Evolutionary conservation across 139 green algal species (phyloP).

Genomic region (Coccomyxa sp.): DNA sequence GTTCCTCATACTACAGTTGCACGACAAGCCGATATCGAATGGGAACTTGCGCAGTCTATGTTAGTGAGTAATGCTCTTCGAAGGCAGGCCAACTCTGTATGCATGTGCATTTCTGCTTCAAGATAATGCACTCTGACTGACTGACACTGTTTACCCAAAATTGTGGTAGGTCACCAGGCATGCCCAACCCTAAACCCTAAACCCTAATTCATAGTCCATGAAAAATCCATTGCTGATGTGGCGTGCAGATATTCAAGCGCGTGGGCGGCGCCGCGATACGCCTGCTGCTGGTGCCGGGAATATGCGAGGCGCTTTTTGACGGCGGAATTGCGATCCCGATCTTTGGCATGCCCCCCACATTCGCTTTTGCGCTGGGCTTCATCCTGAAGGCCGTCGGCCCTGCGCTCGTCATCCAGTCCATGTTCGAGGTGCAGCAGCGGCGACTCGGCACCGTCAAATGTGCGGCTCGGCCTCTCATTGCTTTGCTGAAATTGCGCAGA

Average conservation of each 20-base stretch:
- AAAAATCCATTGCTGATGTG: too few relatives aligned
- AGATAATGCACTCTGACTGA: too few relatives aligned
- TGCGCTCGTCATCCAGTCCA: conserved; percentile 76
- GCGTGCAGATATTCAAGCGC: conserved; percentile 31
- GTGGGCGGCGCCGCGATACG: conserved; percentile 29
- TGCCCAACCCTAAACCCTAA: too few relatives aligned
- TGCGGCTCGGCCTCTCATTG: conserved; percentile 6
- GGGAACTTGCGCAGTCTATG: background rate
- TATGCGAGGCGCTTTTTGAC: conserved; percentile 63
- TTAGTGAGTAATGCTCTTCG: background rate
- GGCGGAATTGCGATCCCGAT: conserved; percentile 49
- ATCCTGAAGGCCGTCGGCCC: conserved; percentile 84
- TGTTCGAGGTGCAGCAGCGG: conserved; percentile 79
- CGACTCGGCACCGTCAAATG: conserved; percentile 62
- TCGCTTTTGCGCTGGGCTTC: conserved; percentile 68
- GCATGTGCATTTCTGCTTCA: too few relatives aligned
- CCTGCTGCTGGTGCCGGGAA: conserved; percentile 52
- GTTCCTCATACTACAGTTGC: background rate
- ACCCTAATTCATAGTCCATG: too few relatives aligned
- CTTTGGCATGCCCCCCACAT: conserved; percentile 46
- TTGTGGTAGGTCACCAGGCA: too few relatives aligned
- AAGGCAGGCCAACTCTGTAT: background rate
- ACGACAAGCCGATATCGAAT: background rate
- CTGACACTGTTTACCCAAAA: too few relatives aligned
- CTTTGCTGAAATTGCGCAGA: background rate